Base-by-base conservation (phyloP, 495 filamentous ascomycete species). In the Penicillium psychrofluorescens region DNA sequence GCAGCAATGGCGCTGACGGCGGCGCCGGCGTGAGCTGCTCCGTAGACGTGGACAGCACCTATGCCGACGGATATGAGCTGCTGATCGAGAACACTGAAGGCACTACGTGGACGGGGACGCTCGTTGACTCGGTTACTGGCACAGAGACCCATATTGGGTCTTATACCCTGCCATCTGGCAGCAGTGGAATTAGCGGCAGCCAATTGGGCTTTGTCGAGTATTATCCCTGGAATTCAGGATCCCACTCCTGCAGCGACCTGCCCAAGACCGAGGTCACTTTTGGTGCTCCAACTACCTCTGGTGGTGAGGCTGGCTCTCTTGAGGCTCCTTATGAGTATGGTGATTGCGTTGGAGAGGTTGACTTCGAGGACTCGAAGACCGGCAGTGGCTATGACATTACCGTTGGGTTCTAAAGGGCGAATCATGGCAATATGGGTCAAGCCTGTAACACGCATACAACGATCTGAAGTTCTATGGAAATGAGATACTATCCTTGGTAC, bases 161-260 rank as follows among this genome's bases (percentile, higher is more conserved):
- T 35, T 63, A 55, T 33, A 56, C 50, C 1, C 47, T 63, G 7
- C 57, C 60, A 3, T 22, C 31, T 13, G 57, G 50, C 0, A 41
- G 48, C 0, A 46, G 51, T 1, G 60, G 60, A 2, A 55, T 63
- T 30, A 2, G 41, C 36, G 38, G 40, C 8, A 36, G 28, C 0
- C 57, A 61, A 40, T 12, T 53, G 6, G 60, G 60, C 11, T 61
- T 61, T 41, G 52, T 63, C 1, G 60, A 63, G 41, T 58, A 58
- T 48, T 61, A 61, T 44, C 48, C 42, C 6, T 56, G 57, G 50
- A 56, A 56, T n/a, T 46, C 41, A 6, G 36, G 33, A 1, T 33
- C 35, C 14, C 51, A 59, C 48, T 40, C 49, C 6, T 63, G 59
- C 43, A 37, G 31, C 9, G 31, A 40, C 12, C 35, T 61, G 42